These are phyloP conservation scores for Saccharomyces hybrid DNA, from an alignment of 1,139 yeast genomes.

Conservation along the genomic window DNA sequence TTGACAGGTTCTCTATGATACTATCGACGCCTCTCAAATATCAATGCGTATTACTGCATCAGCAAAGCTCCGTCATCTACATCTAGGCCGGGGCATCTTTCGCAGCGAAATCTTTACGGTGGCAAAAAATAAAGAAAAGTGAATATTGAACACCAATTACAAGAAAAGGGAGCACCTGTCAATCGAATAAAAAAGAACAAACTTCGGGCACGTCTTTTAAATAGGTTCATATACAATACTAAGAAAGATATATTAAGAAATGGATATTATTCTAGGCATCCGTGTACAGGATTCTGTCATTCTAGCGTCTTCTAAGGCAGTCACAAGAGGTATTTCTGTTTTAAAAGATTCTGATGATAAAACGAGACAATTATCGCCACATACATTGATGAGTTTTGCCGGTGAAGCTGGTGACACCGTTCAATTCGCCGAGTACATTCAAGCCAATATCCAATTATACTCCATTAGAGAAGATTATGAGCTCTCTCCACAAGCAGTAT, in stretches of 20 bases:
- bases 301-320: slow-evolving; percentile 88
- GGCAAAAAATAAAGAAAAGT: slow-evolving; percentile 4
- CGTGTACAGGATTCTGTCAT: slow-evolving; percentile 74
- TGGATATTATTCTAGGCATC: slow-evolving; percentile 90
- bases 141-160: neutral
- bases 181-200: neutral
- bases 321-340: slow-evolving; percentile 87
- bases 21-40: neutral
- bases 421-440: slow-evolving; percentile 91
- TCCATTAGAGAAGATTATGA: slow-evolving; percentile 82
- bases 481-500: slow-evolving; percentile 74
- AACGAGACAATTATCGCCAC: slow-evolving; percentile 69
- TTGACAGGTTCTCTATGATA: neutral
- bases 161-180: neutral
- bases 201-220: neutral
- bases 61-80: neutral
- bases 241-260: slow-evolving; percentile 1
- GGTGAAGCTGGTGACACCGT: slow-evolving; percentile 98
- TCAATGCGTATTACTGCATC: neutral
- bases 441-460: slow-evolving; percentile 85
- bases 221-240: neutral
- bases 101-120: slow-evolving; percentile 1
- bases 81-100: neutral
- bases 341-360: slow-evolving; percentile 84
- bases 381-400: slow-evolving; percentile 77